These are phyloP conservation scores for Trypanosoma avium DNA, from an alignment of 208 protist genomes.

Conservation along the genomic window DNA sequence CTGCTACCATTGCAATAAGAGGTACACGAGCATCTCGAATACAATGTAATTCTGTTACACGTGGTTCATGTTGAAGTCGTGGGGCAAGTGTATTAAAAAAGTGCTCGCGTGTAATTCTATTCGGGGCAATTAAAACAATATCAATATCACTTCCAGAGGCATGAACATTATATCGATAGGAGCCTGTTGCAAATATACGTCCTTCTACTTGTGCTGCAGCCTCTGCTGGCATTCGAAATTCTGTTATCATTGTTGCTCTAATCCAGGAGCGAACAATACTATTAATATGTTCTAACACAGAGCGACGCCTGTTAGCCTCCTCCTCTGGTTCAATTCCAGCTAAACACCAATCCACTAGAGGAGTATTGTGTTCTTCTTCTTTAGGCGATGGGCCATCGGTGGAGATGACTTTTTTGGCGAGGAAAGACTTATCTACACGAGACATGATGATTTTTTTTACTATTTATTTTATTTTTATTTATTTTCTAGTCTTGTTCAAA, in stretches of 20 bases:
- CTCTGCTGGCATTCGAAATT: constrained; percentile 89
- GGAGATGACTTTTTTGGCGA: constrained; percentile 79
- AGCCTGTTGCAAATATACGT: constrained; percentile 97
- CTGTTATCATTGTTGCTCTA: constrained; percentile 82
- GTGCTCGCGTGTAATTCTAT: constrained; percentile 89
- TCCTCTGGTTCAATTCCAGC: constrained; percentile 87
- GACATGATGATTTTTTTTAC: constrained; percentile 18
- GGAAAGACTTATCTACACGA: constrained; percentile 54
- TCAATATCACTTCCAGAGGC: constrained; percentile 97
- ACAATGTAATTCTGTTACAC: constrained; percentile 83
- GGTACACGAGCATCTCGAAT: constrained; percentile 96
- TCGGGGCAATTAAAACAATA: constrained; percentile 94
- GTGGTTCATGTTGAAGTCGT: constrained; percentile 69
- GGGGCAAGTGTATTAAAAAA: constrained; percentile 94
- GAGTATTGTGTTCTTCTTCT: constrained; percentile 69
- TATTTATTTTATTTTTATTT: not conserved
- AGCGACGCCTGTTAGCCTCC: constrained; percentile 81
- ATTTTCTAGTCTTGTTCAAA: too few species aligned
- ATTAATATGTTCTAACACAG: constrained; percentile 81
- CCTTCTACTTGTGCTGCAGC: constrained; percentile 85
- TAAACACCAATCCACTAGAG: constrained; percentile 67
- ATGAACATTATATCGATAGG: constrained; percentile 98
- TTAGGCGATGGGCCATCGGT: constrained; percentile 71
- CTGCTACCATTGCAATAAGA: constrained; percentile 96
- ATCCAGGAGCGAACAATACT: constrained; percentile 88